Evolutionary conservation across 1,139 yeast genomes (phyloP).

Genomic region (Magnusiomyces tetraspermus): DNA sequence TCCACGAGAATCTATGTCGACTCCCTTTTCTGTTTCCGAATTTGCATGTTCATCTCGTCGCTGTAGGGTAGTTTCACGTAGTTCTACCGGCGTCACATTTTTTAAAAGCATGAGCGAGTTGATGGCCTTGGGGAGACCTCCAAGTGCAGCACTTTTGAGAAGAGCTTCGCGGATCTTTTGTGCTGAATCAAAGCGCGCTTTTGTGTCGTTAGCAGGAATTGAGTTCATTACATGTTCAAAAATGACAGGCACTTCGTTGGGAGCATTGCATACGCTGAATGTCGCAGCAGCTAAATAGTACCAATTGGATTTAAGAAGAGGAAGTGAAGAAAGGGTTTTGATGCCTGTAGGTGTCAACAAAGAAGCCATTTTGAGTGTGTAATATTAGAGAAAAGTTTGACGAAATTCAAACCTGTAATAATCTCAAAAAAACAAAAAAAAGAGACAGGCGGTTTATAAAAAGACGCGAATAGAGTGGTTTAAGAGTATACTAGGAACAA

Average conservation of each 20-base stretch:
- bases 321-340: constrained; percentile 43
- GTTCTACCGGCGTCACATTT: constrained; percentile 50
- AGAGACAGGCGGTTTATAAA: no score
- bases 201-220: constrained; percentile 14
- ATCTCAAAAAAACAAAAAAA: no score
- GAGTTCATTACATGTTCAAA: constrained; percentile 64
- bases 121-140: constrained; percentile 78
- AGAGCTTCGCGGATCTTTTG: constrained; percentile 66
- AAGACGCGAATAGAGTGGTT: no score
- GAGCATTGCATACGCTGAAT: constrained; percentile 69
- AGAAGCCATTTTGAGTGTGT: constrained; percentile 14
- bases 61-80: constrained; percentile 30
- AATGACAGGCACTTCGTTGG: constrained; percentile 67
- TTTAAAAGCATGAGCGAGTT: constrained; percentile 63
- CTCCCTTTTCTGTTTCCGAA: constrained; percentile 10
- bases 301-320: constrained; percentile 55
- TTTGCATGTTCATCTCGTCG: constrained; percentile 21
- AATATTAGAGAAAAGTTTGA: no score
- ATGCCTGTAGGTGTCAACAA: constrained; percentile 55
- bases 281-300: constrained; percentile 73
- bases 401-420: no score
- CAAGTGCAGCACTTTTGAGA: constrained; percentile 65
- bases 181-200: constrained; percentile 25
- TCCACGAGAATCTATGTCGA: constrained; percentile 18
- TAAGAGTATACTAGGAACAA: no score